Conservation (phyloP, 1,284 basidiomycete species). For the Rhodotorula sp. region DNA sequence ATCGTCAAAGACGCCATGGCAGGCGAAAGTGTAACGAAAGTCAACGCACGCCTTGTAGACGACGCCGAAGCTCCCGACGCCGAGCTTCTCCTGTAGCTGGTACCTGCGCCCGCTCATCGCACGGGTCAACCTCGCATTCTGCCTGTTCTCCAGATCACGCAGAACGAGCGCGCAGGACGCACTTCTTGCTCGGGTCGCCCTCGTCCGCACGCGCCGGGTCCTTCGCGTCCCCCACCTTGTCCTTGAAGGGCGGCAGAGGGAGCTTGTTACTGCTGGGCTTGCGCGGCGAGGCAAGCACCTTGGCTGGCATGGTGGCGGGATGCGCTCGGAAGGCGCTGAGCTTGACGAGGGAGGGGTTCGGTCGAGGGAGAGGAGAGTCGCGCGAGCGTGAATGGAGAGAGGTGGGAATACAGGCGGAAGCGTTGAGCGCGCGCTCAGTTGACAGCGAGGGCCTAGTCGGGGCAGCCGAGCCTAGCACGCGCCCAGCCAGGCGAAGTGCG, state of each 20-base stretch:
- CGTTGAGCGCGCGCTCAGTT: too few relatives aligned
- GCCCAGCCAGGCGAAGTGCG: background rate
- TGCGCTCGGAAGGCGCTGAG: background rate
- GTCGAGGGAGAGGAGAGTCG: background rate
- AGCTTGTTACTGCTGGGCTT: background rate
- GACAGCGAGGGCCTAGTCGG: too few relatives aligned
- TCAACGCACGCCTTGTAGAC: conserved; percentile 81
- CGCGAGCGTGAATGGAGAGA: background rate
- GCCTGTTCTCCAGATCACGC: background rate
- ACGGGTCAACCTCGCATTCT: background rate
- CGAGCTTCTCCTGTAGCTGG: conserved; percentile 89
- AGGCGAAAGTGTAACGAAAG: background rate
- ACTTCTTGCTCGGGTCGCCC: conserved; percentile 15
- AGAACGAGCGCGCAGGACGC: background rate
- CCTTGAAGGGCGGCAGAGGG: background rate
- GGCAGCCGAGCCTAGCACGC: too few relatives aligned
- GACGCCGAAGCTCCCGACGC: conserved; percentile 81
- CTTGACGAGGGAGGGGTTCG: background rate
- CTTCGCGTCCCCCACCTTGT: background rate
- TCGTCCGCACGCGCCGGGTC: background rate
- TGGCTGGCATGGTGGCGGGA: background rate
- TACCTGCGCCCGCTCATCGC: conserved; percentile 55
- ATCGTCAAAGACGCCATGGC: background rate
- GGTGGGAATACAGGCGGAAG: background rate
- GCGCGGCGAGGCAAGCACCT: background rate